These are phyloP conservation scores for Selaginella tamariscina DNA, from an alignment of 75 land plant genomes.

Conservation along the genomic window DNA sequence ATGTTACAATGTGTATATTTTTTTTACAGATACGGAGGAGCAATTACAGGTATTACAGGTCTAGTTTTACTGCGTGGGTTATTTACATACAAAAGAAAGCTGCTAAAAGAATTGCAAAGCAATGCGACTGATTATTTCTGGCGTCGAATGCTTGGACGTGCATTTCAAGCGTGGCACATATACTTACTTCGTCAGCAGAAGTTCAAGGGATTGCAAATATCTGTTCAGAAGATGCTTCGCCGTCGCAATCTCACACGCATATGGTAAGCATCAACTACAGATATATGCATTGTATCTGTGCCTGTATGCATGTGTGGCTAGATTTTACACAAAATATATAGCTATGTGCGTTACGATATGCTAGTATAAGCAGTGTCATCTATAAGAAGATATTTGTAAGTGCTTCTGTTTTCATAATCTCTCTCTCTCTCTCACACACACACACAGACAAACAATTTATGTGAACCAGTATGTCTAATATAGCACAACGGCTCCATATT, in stretches of 20 bases:
- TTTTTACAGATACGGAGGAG: slow-evolving; percentile 21
- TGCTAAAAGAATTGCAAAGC: not conserved
- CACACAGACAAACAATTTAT: no score
- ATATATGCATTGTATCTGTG: no score
- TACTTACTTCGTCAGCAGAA: slow-evolving; percentile 9
- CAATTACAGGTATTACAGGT: slow-evolving; percentile 19
- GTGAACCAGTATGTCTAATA: no score
- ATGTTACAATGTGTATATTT: no score
- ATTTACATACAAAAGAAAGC: slow-evolving; percentile 16
- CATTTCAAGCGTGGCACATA: slow-evolving; percentile 17
- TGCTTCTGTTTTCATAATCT: no score
- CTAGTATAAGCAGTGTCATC: no score
- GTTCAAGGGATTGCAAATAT: slow-evolving; percentile 12
- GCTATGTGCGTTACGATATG: no score
- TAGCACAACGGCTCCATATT: no score
- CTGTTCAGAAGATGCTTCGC: slow-evolving; percentile 18
- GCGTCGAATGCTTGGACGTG: slow-evolving; percentile 14
- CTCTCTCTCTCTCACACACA: no score
- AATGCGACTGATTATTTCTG: slow-evolving; percentile 11
- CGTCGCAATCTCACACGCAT: slow-evolving; percentile 15
- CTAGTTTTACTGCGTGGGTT: slow-evolving; percentile 30
- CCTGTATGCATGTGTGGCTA: no score
- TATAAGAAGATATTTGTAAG: no score
- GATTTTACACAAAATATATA: no score
- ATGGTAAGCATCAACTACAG: slow-evolving; percentile 17